phyloP scores from a whole-genome alignment of 2,329 filamentous ascomycete species.

The Sporothrix brunneoviolacea region DNA sequence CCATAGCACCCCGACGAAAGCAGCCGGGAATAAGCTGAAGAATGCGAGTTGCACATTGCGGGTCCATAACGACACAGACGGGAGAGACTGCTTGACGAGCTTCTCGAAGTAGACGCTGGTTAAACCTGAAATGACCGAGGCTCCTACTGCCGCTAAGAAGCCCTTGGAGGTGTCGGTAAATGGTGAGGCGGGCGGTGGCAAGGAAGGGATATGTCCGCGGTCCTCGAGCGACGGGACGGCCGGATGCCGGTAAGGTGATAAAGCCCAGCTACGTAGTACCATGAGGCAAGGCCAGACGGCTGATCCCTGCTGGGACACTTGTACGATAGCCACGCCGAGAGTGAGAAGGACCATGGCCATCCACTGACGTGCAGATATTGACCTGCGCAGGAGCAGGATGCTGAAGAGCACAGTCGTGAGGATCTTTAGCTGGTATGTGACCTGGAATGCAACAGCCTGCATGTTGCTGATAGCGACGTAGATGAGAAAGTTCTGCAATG shows the following conservation, averaged over 20 bases:
- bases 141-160: slow-evolving; percentile 1
- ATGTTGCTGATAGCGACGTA: slow-evolving; percentile 8
- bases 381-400: slow-evolving; percentile 1
- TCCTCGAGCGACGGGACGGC: too few species aligned
- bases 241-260: too few species aligned
- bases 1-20: slow-evolving; percentile 2
- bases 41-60: slow-evolving; percentile 8
- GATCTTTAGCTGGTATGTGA: slow-evolving; percentile 11
- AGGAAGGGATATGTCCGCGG: too few species aligned
- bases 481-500: slow-evolving; percentile 5
- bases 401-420: slow-evolving; percentile 9
- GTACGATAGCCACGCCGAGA: slow-evolving; percentile 7
- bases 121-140: slow-evolving; percentile 4
- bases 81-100: slow-evolving; percentile 7
- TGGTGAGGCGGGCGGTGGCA: not conserved
- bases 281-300: too few species aligned
- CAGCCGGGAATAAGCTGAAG: slow-evolving; percentile 6
- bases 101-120: slow-evolving; percentile 11
- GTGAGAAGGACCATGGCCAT: slow-evolving; percentile 3
- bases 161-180: slow-evolving; percentile 8
- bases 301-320: slow-evolving; percentile 3
- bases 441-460: slow-evolving; percentile 7
- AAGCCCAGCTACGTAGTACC: too few species aligned
- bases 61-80: slow-evolving; percentile 7
- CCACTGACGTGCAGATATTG: slow-evolving; percentile 3